Evolutionary conservation across 1,139 yeast genomes (phyloP).

Genomic region (Hyphopichia buzzinii): DNA sequence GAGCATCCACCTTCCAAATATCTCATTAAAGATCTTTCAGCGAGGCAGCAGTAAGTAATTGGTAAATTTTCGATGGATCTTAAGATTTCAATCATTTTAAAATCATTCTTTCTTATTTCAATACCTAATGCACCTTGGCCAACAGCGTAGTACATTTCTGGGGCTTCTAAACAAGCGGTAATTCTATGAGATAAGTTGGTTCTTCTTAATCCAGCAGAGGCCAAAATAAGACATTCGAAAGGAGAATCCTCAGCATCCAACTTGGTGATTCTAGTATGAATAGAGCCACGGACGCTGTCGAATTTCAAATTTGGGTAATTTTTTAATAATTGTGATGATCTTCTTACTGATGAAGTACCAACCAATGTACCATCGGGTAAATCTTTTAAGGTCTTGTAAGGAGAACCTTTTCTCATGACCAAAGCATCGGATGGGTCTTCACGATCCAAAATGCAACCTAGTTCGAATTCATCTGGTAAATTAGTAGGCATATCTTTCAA

Average conservation of each 20-base stretch:
- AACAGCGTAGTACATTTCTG: conserved; percentile 92
- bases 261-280: conserved; percentile 78
- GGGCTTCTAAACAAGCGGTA: conserved; percentile 64
- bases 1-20: conserved; percentile 96
- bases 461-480: conserved; percentile 83
- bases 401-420: conserved; percentile 69
- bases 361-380: conserved; percentile 84
- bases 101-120: conserved; percentile 76
- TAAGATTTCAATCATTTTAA: conserved; percentile 55
- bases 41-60: conserved; percentile 76
- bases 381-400: conserved; percentile 62
- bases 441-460: conserved; percentile 84
- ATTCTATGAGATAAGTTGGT: conserved; percentile 71
- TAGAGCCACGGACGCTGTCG: conserved; percentile 85
- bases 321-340: conserved; percentile 66
- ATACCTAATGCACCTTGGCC: conserved; percentile 98
- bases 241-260: conserved; percentile 69
- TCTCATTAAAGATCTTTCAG: conserved; percentile 86
- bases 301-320: conserved; percentile 42
- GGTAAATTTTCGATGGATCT: conserved; percentile 62
- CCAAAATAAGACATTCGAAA: conserved; percentile 77
- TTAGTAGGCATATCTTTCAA: conserved; percentile 94
- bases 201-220: conserved; percentile 87
- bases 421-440: conserved; percentile 93
- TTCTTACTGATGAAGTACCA: conserved; percentile 91